These are phyloP conservation scores for Salisapilia sapeloensis DNA, from an alignment of 352 stramenopile species.

Conservation along the genomic window DNA sequence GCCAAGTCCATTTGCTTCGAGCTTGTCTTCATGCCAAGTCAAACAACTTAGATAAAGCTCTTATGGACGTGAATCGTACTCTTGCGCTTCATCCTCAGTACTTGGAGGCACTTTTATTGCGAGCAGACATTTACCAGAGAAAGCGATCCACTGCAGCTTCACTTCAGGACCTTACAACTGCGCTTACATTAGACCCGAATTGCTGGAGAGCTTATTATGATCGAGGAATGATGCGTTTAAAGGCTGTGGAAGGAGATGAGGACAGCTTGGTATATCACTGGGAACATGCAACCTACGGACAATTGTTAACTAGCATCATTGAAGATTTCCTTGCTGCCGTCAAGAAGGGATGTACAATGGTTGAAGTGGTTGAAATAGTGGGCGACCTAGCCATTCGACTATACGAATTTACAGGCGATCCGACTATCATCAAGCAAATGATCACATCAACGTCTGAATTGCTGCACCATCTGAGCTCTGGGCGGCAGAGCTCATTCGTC, in stretches of 20 bases:
- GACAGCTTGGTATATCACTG: constrained; percentile 43
- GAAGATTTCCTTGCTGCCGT: constrained; percentile 60
- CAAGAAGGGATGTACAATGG: constrained; percentile 46
- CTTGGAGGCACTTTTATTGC: constrained; percentile 41
- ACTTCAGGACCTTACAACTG: constrained; percentile 45
- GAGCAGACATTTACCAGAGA: constrained; percentile 43
- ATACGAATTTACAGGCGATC: constrained; percentile 44
- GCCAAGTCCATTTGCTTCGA: constrained; percentile 32
- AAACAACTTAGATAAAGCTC: constrained; percentile 22
- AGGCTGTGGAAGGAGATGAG: constrained; percentile 44
- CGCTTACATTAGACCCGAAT: constrained; percentile 27
- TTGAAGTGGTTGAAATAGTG: constrained; percentile 59
- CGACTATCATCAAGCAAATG: constrained; percentile 36
- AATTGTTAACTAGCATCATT: constrained; percentile 39
- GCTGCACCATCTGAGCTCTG: constrained; percentile 22
- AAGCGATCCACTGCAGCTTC: constrained; percentile 20
- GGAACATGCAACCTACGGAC: constrained; percentile 46
- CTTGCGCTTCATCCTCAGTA: constrained; percentile 46
- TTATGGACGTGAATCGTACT: constrained; percentile 37
- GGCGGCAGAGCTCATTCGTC: constrained; percentile 16
- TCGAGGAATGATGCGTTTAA: constrained; percentile 42
- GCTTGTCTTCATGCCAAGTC: constrained; percentile 42
- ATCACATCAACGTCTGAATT: constrained; percentile 44
- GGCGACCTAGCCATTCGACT: constrained; percentile 47
- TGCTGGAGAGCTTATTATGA: constrained; percentile 76